Conservation (phyloP, 2,329 filamentous ascomycete species). For the Pseudogymnoascus sp. region DNA sequence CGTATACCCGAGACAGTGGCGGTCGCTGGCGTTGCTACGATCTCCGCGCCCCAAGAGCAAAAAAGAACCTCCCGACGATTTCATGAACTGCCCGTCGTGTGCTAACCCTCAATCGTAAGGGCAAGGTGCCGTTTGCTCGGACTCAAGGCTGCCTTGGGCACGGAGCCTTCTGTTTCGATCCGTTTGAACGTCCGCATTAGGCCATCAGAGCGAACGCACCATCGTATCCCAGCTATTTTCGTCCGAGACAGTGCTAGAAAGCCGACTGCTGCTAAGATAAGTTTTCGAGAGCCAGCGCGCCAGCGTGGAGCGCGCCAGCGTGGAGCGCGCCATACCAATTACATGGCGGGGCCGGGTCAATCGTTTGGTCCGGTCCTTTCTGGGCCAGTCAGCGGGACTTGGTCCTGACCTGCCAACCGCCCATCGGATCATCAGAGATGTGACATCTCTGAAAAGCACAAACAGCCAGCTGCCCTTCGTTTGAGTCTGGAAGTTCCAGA, state of each 20-base stretch:
- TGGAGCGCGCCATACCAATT: not conserved
- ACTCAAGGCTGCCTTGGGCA: not conserved
- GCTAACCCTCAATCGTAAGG: not conserved
- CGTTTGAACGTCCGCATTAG: not conserved
- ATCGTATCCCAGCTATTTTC: not conserved
- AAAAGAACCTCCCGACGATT: not conserved
- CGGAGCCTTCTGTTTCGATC: conserved; percentile 2
- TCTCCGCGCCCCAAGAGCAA: not conserved
- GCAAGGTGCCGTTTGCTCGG: not conserved
- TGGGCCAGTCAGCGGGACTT: not conserved
- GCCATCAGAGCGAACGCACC: not conserved
- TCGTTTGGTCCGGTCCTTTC: not conserved
- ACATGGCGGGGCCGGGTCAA: not conserved
- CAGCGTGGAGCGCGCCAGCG: not conserved
- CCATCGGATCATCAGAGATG: not conserved
- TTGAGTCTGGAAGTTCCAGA: not conserved
- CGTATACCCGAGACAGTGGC: conserved; percentile 7
- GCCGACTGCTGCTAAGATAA: conserved; percentile 1
- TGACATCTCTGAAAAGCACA: not conserved
- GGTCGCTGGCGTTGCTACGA: not conserved
- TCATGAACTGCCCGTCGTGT: not conserved
- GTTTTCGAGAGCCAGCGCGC: not conserved
- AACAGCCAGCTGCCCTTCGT: not conserved
- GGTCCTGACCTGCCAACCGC: not conserved
- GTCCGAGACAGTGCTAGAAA: conserved; percentile 5